A percentile compares a stretch with the other conserved stretches of the same genome.
These are phyloP conservation scores for Aspergillus nomiae DNA, from an alignment of 2,329 filamentous ascomycete species.

Conservation along the genomic window DNA sequence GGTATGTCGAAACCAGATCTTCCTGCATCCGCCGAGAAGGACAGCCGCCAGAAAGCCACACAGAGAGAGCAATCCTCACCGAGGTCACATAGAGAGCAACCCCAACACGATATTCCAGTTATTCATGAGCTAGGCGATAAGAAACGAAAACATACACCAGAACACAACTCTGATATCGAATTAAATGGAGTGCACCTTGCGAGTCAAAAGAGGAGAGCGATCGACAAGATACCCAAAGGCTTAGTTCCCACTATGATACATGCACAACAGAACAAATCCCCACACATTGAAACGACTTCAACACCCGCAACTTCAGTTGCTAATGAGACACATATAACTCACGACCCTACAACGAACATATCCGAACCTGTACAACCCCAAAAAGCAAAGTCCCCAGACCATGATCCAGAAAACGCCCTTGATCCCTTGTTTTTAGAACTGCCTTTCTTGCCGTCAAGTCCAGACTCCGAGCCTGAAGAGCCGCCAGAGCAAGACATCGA, in stretches of 20 bases:
- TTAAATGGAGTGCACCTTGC: neutral
- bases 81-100: slow-evolving; percentile 4
- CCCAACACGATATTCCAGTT: neutral
- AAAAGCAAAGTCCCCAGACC: neutral
- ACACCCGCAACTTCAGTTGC: neutral
- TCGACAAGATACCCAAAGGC: neutral
- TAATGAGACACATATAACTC: neutral
- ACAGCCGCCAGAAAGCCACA: slow-evolving; percentile 8
- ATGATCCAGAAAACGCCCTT: slow-evolving; percentile 16
- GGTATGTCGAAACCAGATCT: slow-evolving; percentile 17
- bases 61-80: slow-evolving; percentile 8
- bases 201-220: slow-evolving; percentile 13
- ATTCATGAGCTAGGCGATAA: slow-evolving; percentile 5
- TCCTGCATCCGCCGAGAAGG: neutral
- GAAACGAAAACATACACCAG: slow-evolving; percentile 28
- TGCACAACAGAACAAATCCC: neutral
- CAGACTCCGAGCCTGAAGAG: slow-evolving; percentile 17
- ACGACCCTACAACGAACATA: neutral
- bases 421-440: slow-evolving; percentile 31
- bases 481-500: slow-evolving; percentile 31
- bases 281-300: neutral
- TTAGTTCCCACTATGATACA: neutral
- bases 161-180: neutral
- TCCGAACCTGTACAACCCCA: neutral
- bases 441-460: slow-evolving; percentile 31